Evolutionary conservation across 345 rosid species (phyloP), one percentile per base, ranked within the genome.

Genomic region (Aurinia saxatilis): DNA sequence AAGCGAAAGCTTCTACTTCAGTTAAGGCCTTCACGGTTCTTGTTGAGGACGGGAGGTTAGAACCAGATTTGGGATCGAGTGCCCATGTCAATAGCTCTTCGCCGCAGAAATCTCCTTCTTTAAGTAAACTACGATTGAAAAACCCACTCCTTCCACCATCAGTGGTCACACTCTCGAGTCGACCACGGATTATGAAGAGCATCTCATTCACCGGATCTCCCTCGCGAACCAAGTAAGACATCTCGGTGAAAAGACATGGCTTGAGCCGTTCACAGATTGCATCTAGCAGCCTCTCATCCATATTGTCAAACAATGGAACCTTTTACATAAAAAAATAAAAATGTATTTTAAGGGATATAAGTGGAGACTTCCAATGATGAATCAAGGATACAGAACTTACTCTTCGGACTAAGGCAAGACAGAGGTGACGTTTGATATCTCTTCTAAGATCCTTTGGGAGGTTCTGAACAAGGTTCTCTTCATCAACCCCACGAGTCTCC

Each of bases 41-140:
- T 10, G 97, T 92, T 6, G 98, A 92, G 14, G 95, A 82, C 3
- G 98, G 98, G 40, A 92, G 85, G 77, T 84, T 92, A 25, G 72
- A 73, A 33, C 91, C 93, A 0, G 97, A 77, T 71, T 85, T 89
- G 35, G 98, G 98, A 63, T 92, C 98, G 13, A 92, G 73, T 11
- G 98, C 97, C 98, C 97, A 92, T 10, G 98, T 92, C 56, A 92
- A 63, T 67, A 92, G 87, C 76, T 92, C 98, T 74, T 92, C 98
- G 0, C 98, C 97, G 6, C 97, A 92, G 81, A 92, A 92, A 74
- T 83, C 96, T 57, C 98, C 97, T 78, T 82, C 95, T 70, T 76
- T 92, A 18, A 92, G 85, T 34, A 82, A 65, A 54, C 95, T 67
- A 0, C 79, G 79, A 63, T 92, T 92, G 78, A 79, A 92, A 65